These are phyloP conservation scores for Arthrobotrys iridis DNA, from an alignment of 2,329 filamentous ascomycete species.

Conservation along the genomic window DNA sequence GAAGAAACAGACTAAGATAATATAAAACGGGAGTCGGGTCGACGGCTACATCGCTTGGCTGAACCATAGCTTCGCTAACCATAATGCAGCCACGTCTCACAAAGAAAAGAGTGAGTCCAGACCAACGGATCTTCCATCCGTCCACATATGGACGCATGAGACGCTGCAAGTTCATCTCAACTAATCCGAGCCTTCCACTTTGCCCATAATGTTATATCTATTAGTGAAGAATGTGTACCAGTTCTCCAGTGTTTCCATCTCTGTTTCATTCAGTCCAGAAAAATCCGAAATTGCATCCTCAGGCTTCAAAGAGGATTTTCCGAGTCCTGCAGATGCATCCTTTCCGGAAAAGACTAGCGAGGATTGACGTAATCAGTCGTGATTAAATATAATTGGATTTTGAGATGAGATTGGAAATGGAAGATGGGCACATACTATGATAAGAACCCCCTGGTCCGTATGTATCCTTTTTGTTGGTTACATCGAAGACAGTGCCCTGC, in stretches of 20 bases:
- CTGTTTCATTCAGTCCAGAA: conserved; percentile 82
- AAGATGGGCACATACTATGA: conserved; percentile 71
- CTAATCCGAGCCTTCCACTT: background rate
- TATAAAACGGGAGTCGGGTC: no score
- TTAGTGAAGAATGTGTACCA: conserved; percentile 97
- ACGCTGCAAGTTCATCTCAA: background rate
- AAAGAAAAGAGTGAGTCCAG: no score
- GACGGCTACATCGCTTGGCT: no score
- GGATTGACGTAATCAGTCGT: background rate
- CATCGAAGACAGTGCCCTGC: conserved; percentile 92
- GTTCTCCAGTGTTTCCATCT: conserved; percentile 84
- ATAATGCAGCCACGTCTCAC: no score
- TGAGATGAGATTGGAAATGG: background rate
- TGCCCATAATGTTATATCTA: conserved; percentile 88
- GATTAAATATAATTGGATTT: conserved; percentile 1
- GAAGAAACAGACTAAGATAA: background rate
- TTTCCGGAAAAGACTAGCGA: conserved; percentile 95
- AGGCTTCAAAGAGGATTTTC: conserved; percentile 82
- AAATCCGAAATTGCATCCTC: conserved; percentile 86
- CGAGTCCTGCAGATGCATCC: conserved; percentile 92
- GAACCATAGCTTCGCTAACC: no score
- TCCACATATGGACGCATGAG: background rate
- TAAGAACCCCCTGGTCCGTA: conserved; percentile 87
- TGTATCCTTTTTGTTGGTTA: conserved; percentile 77
- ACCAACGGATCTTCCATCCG: background rate